Evolutionary conservation across 2,329 filamentous ascomycete species (phyloP).

Genomic region (Hypomyces perniciosus): DNA sequence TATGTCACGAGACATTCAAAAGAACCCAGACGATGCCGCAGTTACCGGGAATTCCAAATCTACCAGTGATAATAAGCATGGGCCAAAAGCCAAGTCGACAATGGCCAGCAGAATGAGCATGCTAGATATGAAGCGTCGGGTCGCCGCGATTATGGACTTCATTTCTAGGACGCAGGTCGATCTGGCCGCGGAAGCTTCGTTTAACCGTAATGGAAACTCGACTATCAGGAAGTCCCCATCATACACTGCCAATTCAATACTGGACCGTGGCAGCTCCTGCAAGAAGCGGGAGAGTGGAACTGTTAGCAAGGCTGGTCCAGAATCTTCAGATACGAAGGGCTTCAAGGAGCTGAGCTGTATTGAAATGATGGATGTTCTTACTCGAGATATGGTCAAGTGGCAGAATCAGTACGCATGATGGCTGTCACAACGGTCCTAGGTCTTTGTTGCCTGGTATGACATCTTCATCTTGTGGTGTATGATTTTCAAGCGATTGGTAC

Average conservation of each 20-base stretch:
- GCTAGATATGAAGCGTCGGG: constrained; percentile 81
- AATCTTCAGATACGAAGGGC: constrained; percentile 34
- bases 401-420: constrained; percentile 60
- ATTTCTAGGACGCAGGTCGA: constrained; percentile 86
- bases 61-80: constrained; percentile 45
- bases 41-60: constrained; percentile 29
- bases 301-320: constrained; percentile 5
- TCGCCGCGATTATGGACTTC: constrained; percentile 79
- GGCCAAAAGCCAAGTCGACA: constrained; percentile 44
- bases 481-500: too few species aligned
- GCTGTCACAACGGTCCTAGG: neutral
- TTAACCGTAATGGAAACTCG: constrained; percentile 35
- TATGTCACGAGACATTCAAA: constrained; percentile 44
- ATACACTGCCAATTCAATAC: constrained; percentile 18
- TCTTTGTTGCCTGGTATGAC: too few species aligned
- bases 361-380: constrained; percentile 88
- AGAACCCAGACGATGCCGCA: constrained; percentile 29
- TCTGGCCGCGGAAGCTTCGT: constrained; percentile 60
- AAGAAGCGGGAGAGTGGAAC: constrained; percentile 12
- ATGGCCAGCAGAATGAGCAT: constrained; percentile 68
- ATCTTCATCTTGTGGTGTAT: too few species aligned
- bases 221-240: constrained; percentile 32
- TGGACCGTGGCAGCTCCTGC: constrained; percentile 14
- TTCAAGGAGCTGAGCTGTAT: constrained; percentile 73
- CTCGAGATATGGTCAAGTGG: constrained; percentile 76